Base-by-base conservation (phyloP, 495 filamentous ascomycete species). In the Trichoderma parareesei region DNA sequence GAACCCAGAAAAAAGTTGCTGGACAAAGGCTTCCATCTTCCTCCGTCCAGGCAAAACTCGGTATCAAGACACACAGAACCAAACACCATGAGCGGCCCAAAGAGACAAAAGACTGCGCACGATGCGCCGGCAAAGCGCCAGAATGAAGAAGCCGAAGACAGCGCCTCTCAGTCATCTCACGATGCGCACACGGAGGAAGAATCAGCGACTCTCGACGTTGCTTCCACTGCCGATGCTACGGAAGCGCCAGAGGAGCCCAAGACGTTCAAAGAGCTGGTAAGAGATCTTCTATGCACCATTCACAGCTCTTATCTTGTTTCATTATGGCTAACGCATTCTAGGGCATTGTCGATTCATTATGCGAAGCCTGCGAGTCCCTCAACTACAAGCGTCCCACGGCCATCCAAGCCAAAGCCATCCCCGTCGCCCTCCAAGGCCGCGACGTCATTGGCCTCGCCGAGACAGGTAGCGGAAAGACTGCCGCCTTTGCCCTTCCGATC, bases 401-500 rank as follows among this genome's bases (percentile, higher is more conserved):
- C 0, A 93, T 95, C 63, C 91, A 95, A 74, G 77, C 73, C 16
- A 77, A 91, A 72, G 78, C 89, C 1, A 93, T 95, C 67, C 94
- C 94, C 1, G 74, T 91, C 16, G 93, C 93, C 46, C 80, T 98
- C 10, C 76, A 88, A 67, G 88, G 88, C 35, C 83, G 91, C 67
- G 94, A 97, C 75, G 77, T 98, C 38, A 96, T 98, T 67, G 94
- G 92, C 42, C 81, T 97, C 33, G 93, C 94, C 38, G 93, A 98
- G 74, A 98, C 94, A 0, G 94, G 94, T 68, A 89, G 85, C 72
- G 94, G 94, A 73, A 98, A 98, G 76, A 97, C 79, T 0, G 93
- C 90, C 2, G 91, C 94, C 0, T 98, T 97, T 72, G 89, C 88
- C 0, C 75, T 98, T 0, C 94, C 94, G 1, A 93, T 97, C 49